Evolutionary conservation across 2,329 filamentous ascomycete genomes (phyloP), one percentile per base, ranked within the genome.

Genomic region (Parastagonospora nodorum): DNA sequence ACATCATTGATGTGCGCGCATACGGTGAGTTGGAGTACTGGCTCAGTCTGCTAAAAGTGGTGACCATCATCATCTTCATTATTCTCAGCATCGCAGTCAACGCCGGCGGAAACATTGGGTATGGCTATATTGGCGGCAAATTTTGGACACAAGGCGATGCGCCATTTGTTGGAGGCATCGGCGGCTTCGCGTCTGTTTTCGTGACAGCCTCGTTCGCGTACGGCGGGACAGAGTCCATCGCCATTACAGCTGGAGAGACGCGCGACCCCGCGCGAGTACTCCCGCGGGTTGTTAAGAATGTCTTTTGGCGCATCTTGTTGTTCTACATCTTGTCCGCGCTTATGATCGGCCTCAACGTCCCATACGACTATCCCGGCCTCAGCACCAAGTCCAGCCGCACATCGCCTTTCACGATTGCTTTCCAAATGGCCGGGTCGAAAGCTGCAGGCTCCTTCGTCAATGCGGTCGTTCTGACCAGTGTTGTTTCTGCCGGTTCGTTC

Each of bases 211-310:
- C 88, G 4, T 90, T 91, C 63, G 61, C 88, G 44, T 91, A 90
- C 64, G 83, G 86, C 5, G 88, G 88, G 9, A 91, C 88, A 1
- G 88, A 92, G 68, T 79, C 90, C 9, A 87, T 91, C 42, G 89
- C 88, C 45, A 82, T 92, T 11, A 88, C 88, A 3, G 88, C 89
- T 1, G 89, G 88, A 29, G 89, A 92, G 71, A 89, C 88, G 1
- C 84, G 82, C n/a, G 90, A 91, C 66, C 89, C 89, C 2, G 82
- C 88, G 50, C 90, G 94, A 69, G 89, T 88, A 1, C 80, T 97
- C 0, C 92, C 92, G 0, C 91, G 86, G 0, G 92, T 92, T 10
- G 86, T 95, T 65, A 96, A 95, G 76, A 92, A 96, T 72, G 91
- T 96, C 16, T 96, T 96, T 74, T 78, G 76, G 76, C 74, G 76